Base-by-base conservation (phyloP, 1,284 basidiomycete genomes). In the Fomitopsis pinicola region DNA sequence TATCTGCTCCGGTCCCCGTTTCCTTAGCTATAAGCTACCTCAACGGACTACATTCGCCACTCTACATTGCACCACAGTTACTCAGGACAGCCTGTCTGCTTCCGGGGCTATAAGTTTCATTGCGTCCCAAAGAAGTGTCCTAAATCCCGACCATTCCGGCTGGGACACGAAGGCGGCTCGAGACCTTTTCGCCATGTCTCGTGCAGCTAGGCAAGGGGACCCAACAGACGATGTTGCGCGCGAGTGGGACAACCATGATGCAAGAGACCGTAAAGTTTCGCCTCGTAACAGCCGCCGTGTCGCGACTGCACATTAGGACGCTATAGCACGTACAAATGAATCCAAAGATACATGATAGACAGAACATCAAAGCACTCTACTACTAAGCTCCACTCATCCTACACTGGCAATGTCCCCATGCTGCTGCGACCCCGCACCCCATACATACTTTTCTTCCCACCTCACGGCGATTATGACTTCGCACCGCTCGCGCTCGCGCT, bases 401-500 rank as follows among this genome's bases (percentile, higher is more conserved):
- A 56, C 38, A 45, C 22, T 22, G 22, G 22, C 22, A 22, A 56
- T 42, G 38, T 44, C 55, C 35, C 55, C 55, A 22, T 36, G 15
- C 55, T 26, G 55, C 38, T 42, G 33, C 35, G 35, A 15, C 12
- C 38, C 9, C 38, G 7, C 14, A 40, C 52, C 46, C n/a, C 9
- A 15, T 42, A 55, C 30, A 44, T 33, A 48, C 17, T 54, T 44
- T 57, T 55, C 48, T 57, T 54, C 19, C 38, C 55, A n/a, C 35
- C 33, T 33, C 10, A 12, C 36, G 35, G 17, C 17, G 17, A 38
- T 54, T 33, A 54, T 54, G 52, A 38, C 52, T 40, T 54, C 26
- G 35, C 26, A 3, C 40, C 58, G 54, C 63, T 62, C 45, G 61
- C 58, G 54, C 63, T 62, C 45, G 61, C 46, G 6, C 54, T 46